Evolutionary conservation across 306 rosid genomes (phyloP).

Genomic region (Rubus parviflorus): DNA sequence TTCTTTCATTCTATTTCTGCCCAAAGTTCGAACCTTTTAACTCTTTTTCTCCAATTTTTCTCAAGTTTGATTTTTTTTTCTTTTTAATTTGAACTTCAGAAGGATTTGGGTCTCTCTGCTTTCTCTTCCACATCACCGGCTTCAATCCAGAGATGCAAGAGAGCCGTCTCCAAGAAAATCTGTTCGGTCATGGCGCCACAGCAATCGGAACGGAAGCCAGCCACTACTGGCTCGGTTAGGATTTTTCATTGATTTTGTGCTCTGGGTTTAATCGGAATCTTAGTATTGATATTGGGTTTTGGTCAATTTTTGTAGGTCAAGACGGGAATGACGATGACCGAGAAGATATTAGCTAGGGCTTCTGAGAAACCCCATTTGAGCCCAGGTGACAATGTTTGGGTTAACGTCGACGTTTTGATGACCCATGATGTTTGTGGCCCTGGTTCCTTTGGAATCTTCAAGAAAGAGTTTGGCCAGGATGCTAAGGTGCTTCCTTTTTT

Average conservation of each 20-base stretch:
- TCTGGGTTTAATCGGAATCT: neutral
- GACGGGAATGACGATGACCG: constrained; percentile 91
- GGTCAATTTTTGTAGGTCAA: constrained; percentile 54
- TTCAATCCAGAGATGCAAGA: constrained; percentile 46
- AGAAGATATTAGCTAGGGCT: constrained; percentile 84
- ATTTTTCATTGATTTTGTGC: neutral
- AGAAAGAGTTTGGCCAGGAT: constrained; percentile 85
- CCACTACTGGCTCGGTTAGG: constrained; percentile 59
- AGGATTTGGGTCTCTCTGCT: constrained; percentile 46
- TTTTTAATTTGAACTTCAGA: constrained; percentile 29
- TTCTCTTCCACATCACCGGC: constrained; percentile 37
- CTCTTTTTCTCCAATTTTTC: neutral
- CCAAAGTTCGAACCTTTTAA: neutral
- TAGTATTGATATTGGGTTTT: neutral
- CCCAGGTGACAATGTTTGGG: constrained; percentile 93
- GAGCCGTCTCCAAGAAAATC: constrained; percentile 44
- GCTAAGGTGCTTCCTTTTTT: constrained; percentile 58
- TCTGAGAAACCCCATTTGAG: constrained; percentile 64
- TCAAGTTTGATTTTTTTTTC: neutral
- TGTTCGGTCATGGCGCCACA: constrained; percentile 68
- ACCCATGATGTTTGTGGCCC: constrained; percentile 97
- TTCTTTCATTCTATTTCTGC: neutral
- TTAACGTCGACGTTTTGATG: constrained; percentile 82
- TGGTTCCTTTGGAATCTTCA: constrained; percentile 89
- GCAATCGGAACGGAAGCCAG: constrained; percentile 73